Conservation (phyloP, 2,329 filamentous ascomycete species). For the Tolypocladium endophyticum region DNA sequence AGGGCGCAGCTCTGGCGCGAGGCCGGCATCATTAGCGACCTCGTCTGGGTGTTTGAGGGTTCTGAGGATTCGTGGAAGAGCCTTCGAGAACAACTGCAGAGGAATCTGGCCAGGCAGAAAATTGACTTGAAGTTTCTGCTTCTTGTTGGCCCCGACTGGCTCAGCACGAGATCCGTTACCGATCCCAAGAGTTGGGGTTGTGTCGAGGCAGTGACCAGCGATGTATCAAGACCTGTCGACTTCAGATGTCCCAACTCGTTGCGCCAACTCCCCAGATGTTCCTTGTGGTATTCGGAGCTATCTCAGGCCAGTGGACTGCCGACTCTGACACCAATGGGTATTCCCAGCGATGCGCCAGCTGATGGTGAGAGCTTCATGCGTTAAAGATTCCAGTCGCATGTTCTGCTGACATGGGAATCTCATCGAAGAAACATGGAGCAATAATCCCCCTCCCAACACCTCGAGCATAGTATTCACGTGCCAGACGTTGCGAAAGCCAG, state of each 20-base stretch:
- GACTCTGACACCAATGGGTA: not conserved
- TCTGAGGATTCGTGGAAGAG: conserved; percentile 7
- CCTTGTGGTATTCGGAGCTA: conserved; percentile 5
- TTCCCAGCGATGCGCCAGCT: not conserved
- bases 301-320: no score
- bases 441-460: no score
- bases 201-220: conserved; percentile 11
- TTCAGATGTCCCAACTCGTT: conserved; percentile 13
- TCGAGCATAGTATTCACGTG: conserved; percentile 5
- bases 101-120: not conserved
- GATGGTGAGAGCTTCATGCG: not conserved
- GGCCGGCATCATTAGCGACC: conserved; percentile 2
- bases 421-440: not conserved
- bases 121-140: conserved; percentile 13
- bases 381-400: not conserved
- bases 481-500: conserved; percentile 5
- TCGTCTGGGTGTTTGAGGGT: conserved; percentile 14
- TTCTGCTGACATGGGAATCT: not conserved
- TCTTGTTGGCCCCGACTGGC: conserved; percentile 13
- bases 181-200: conserved; percentile 13
- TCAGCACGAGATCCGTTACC: conserved; percentile 4
- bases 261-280: conserved; percentile 10
- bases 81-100: conserved; percentile 6
- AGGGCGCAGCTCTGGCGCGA: conserved; percentile 16
- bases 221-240: conserved; percentile 13